phyloP scores from a whole-genome alignment of 140 eudicot genomes.

The Senecio squalidus region DNA sequence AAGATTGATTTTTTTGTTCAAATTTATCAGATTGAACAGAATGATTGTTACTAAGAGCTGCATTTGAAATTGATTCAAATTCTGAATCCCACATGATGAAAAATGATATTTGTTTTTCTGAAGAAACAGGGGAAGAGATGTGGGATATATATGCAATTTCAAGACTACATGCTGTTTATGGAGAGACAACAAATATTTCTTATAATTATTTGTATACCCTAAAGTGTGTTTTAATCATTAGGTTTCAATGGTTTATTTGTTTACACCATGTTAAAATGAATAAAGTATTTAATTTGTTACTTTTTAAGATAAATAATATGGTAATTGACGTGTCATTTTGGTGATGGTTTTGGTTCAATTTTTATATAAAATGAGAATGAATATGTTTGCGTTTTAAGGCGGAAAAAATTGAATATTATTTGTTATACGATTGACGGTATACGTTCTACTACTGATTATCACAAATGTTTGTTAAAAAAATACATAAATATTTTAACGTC shows the following conservation, averaged over 20 bases:
- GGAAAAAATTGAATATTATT: too few relatives aligned
- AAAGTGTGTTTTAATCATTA: background rate
- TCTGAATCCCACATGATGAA: slow-evolving; percentile 87
- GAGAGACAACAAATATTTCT: slow-evolving; percentile 12
- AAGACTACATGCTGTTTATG: slow-evolving; percentile 9
- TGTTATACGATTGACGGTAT: too few relatives aligned
- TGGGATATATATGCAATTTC: slow-evolving; percentile 23
- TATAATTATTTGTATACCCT: background rate
- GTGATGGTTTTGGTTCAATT: too few relatives aligned
- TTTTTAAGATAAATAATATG: background rate
- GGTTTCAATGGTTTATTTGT: background rate
- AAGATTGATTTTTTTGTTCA: slow-evolving; percentile 79
- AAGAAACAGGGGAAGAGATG: background rate
- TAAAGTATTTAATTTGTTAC: background rate
- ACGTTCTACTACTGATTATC: too few relatives aligned
- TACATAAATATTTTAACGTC: too few relatives aligned
- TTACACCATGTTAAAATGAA: background rate
- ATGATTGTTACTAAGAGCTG: slow-evolving; percentile 32
- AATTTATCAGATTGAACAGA: slow-evolving; percentile 64
- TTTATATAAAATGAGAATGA: too few relatives aligned
- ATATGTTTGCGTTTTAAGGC: too few relatives aligned
- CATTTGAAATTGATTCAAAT: slow-evolving; percentile 44
- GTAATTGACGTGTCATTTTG: background rate
- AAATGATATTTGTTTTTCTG: background rate
- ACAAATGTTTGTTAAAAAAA: too few relatives aligned